Base-by-base conservation (phyloP, 2,329 filamentous ascomycete genomes). In the Penicillium rolfsii region DNA sequence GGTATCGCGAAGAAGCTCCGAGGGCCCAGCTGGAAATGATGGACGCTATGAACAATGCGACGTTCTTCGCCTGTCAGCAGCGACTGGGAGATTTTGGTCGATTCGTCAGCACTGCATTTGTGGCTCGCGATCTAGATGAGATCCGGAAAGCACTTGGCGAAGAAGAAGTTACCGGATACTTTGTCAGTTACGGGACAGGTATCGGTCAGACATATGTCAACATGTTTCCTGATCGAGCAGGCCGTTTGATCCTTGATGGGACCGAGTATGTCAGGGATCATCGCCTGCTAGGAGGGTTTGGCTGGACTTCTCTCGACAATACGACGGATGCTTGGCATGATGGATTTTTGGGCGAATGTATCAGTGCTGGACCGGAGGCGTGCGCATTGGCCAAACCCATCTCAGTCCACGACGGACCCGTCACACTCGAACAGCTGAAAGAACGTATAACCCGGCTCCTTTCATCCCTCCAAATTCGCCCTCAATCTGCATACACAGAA, bases 191-290 rank as follows among this genome's bases (percentile, higher is more conserved):
- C 50, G 64, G 64, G 11, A 66, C 64, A 1, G 64, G 59, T 1
- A 65, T 66, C 35, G 64, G 55, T 4, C 64, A 66, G 54, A 64
- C 64, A 26, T 64, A 64, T 58, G 64, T 59, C 24, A 66, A 61
- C 45, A 66, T 66, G 64, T 66, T 66, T 48, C 64, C 64, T 7
- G 30, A 28, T 19, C 55, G 60, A 41, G 59, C 53, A 4, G 64
- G 64, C 36, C 62, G 64, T 9, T n/a, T 66, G 40, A 63, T 66
- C 1, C 60, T 66, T 4, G 64, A 66, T 38, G 64, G 64, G 1
- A 66, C 55, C 5, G 59, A 64, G 35, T 64, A 66, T 52, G 64
- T 64, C 50, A 48, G 16, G 8, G 64, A 66, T 35, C 62, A 64
- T 11, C 62, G 62, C 1, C 43, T 64, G 1, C 26, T 64, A 5